Evolutionary conservation across 305 asterid genomes (phyloP).

Genomic region (Solanum aculeatissimum): DNA sequence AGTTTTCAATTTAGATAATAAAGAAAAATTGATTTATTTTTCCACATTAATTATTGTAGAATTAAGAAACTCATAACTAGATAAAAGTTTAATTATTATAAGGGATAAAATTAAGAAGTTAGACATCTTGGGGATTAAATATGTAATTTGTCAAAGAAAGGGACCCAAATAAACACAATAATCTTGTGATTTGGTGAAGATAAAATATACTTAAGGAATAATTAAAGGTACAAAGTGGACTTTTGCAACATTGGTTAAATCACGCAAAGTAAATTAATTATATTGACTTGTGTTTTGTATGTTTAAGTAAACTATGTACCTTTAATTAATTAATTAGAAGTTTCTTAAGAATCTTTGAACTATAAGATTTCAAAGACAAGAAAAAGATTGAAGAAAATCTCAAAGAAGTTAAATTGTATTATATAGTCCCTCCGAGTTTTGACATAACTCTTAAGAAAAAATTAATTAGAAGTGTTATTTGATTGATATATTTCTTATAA

Average conservation of each 20-base stretch:
- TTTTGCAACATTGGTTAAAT: neutral
- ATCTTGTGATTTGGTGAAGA: neutral
- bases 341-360: neutral
- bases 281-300: neutral
- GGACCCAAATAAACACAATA: neutral
- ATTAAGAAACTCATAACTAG: too few species aligned
- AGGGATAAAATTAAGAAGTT: neutral
- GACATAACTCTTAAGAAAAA: too few species aligned
- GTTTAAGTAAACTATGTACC: neutral
- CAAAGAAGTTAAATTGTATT: neutral
- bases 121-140: neutral
- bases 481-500: too few species aligned
- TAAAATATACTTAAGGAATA: neutral
- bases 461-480: too few species aligned
- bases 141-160: neutral
- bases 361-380: neutral
- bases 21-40: too few species aligned
- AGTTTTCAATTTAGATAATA: too few species aligned
- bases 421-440: too few species aligned
- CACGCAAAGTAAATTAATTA: neutral
- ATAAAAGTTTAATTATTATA: too few species aligned
- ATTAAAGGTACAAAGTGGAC: neutral
- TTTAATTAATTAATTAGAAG: neutral
- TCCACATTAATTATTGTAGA: too few species aligned
- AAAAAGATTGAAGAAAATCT: neutral